Evolutionary conservation across 2,329 filamentous ascomycete species (phyloP), one percentile per base, ranked within the genome.

Genomic region (Cladobotryum protrusum): DNA sequence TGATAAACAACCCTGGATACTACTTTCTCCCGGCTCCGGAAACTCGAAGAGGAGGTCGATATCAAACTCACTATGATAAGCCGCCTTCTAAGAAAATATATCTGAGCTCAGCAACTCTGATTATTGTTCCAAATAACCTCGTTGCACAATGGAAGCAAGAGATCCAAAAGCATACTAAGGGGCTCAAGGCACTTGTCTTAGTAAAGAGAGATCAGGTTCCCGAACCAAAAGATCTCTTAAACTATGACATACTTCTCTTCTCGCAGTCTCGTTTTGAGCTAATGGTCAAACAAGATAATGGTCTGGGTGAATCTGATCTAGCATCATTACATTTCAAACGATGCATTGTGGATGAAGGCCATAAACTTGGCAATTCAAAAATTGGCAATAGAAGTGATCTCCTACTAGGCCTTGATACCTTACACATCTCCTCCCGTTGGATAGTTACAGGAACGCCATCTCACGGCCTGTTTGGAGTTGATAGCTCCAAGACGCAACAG

Each of bases 311-410:
- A 9, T 87, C 82, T 1, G 79, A 86, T 0, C 67, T 96, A 15
- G 81, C 82, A 36, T 68, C 79, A 7, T 67, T 96, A 3, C 89
- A 89, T 58, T 96, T 92, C 77, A 85, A 96, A 59, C 79, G 92
- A 1, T 84, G 95, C 43, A 91, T 97, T 42, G 86, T 95, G 15
- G 92, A 97, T 56, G 92, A 96, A 73, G 92, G 92, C 0, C 90
- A 96, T 63, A 86, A 80, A 52, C 83, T 96, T 52, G 88, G 89
- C 0, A 85, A 87, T 35, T 79, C 79, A 1, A 77, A 68, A 2
- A 65, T 68, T 5, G 71, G 72, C 9, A 73, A 72, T 46, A 81
- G 75, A 57, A 89, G 82, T 41, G 73, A 77, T 37, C 59, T 82
- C 5, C 69, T 80, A 17, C 61, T 71, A 2, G 72, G 75, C 2